These are phyloP conservation scores for Picea engelmannii DNA, from an alignment of 83 land plant species.

Conservation along the genomic window DNA sequence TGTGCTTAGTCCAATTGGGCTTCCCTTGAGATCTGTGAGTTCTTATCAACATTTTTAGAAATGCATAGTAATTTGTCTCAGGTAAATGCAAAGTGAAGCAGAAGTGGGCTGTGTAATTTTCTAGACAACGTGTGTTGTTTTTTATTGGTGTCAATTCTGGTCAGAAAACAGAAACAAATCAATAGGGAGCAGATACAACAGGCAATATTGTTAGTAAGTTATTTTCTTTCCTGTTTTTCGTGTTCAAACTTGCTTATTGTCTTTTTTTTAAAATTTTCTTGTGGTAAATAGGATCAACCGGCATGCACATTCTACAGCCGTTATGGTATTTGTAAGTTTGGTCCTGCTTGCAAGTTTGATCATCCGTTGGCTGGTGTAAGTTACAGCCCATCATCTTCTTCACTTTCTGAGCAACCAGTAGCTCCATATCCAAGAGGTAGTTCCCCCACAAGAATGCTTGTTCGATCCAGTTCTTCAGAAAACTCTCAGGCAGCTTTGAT, in stretches of 20 bases:
- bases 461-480: slow-evolving; percentile 22
- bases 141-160: too few relatives aligned
- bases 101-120: neutral
- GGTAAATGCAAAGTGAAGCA: neutral
- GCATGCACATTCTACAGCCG: slow-evolving; percentile 36
- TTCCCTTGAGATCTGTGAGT: slow-evolving; percentile 16
- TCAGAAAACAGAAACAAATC: too few relatives aligned
- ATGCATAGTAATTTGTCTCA: neutral
- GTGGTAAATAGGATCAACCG: slow-evolving; percentile 42
- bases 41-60: neutral
- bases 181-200: too few relatives aligned
- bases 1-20: slow-evolving; percentile 13
- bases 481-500: neutral
- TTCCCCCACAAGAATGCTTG: slow-evolving; percentile 37
- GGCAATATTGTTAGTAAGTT: too few relatives aligned
- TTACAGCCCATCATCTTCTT: slow-evolving; percentile 61
- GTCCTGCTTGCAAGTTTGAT: slow-evolving; percentile 59
- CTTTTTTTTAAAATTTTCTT: neutral
- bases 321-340: slow-evolving; percentile 67
- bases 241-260: neutral
- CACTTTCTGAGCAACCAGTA: slow-evolving; percentile 53
- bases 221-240: neutral
- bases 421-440: slow-evolving; percentile 53
- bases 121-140: neutral
- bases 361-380: slow-evolving; percentile 29